Evolutionary conservation across 176 grass and related monocot genomes (phyloP), one percentile per base, ranked within the genome.

Genomic region (Aegilops tauschii): DNA sequence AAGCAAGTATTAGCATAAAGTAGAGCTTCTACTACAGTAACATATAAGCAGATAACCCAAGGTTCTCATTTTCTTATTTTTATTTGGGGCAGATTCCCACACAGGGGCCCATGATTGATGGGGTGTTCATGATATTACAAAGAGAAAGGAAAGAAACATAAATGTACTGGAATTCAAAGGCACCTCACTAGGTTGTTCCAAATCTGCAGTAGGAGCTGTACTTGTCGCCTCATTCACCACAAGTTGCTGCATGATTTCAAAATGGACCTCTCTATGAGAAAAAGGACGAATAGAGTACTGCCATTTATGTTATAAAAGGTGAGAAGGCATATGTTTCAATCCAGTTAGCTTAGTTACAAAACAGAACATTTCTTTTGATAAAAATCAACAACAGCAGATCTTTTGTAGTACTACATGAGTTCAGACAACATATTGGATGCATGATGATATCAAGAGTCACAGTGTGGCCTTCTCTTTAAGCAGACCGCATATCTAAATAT

Each of bases 211-310:
- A 79, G 77, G 30, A 82, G 74, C 56, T 61, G 80, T 88, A 89
- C 82, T 94, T 75, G 90, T 94, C 81, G 84, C 82, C 36, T 83
- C 92, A 86, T 65, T 69, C 62, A 72, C 64, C 69, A 83, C 80
- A 82, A 93, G 61, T 87, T 93, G 90, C 96, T 98, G 87, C 67
- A 86, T 70, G 80, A 83, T 86, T 82, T 37, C 13, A 88, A 50
- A 88, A 78, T 68, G 25, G 28, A 77, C 66, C 35, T 83, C 56
- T 63, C 78, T 61, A 64, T 69, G 8, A 80, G 82, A 80, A 78
- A 14, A 86, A 50, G 73, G 32, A 67, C 29, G 4, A 20, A 76
- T 7, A 71, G 23, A 34, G 76, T 12, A 71, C 34, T 65, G 34
- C 10, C 25, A 80, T 88, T 83, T 34, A 27, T 69, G 40, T 54